Percentiles rank a stretch among this genome's conserved stretches.
These are phyloP conservation scores for Cutaneotrichosporon mucoides DNA, from an alignment of 1,284 basidiomycete species.

Conservation along the genomic window DNA sequence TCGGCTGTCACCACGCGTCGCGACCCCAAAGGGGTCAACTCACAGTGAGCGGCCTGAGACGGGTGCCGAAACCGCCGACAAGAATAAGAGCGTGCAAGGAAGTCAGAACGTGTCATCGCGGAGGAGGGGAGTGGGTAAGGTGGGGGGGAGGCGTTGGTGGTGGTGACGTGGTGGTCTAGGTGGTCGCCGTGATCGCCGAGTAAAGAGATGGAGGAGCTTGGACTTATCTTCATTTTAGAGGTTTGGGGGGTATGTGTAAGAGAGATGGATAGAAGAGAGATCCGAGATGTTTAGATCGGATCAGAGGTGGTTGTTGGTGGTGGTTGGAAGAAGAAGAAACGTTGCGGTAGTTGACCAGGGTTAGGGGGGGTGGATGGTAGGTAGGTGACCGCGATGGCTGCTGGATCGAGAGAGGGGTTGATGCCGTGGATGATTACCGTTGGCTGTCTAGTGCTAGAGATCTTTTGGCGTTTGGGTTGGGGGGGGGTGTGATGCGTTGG, in stretches of 20 bases:
- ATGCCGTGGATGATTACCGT: too few species aligned
- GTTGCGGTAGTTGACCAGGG: not conserved
- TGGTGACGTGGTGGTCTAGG: not conserved
- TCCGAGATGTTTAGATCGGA: not conserved
- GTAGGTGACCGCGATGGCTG: too few species aligned
- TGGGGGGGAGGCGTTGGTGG: not conserved
- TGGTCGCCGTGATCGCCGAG: not conserved
- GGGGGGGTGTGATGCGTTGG: not conserved
- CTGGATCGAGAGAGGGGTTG: too few species aligned
- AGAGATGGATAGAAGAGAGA: not conserved
- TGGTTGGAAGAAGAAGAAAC: not conserved
- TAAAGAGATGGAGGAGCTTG: not conserved
- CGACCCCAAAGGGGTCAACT: constrained; percentile 21
- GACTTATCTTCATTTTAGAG: constrained; percentile 42
- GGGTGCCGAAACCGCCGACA: constrained; percentile 54
- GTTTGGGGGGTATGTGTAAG: not conserved
- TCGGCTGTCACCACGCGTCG: too few species aligned
- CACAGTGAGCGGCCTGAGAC: constrained; percentile 54
- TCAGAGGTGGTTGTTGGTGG: not conserved
- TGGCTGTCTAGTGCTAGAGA: too few species aligned
- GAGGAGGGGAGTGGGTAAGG: not conserved
- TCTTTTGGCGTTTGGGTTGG: not conserved
- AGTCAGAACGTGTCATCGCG: constrained; percentile 7
- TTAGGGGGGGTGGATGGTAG: too few species aligned
- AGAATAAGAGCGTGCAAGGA: constrained; percentile 49